Evolutionary conservation across 495 filamentous ascomycete species (phyloP), one percentile per base, ranked within the genome.

Genomic region (Talaromyces ruber): DNA sequence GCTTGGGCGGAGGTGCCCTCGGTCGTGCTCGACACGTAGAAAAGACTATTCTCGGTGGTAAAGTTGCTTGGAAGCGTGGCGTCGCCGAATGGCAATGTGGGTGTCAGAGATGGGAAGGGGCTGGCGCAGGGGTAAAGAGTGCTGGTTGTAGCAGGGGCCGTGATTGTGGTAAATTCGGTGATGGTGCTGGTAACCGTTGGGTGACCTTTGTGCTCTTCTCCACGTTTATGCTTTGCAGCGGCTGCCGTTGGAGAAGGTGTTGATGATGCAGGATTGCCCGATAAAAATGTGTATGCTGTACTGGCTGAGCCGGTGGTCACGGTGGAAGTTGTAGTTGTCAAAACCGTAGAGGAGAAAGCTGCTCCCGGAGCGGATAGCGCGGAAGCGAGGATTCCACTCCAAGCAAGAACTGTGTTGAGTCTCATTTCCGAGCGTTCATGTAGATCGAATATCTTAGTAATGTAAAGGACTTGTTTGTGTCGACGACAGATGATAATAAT

Each of bases 91-190:
- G 56, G 57, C 7, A 43, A 45, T 4, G 58, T 54, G 6, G 63
- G 60, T 34, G 16, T 50, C 7, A 45, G 63, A 8, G 61, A 50
- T 21, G 60, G 63, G n/a, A 62, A 34, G 8, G 63, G 63, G 16
- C 25, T 51, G 63, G 63, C 60, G 30, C 63, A 65, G 22, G 63
- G 63, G 26, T 62, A 65, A n/a, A 65, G 37, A 55, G 61, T 63
- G 14, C 32, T 58, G 9, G 63, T 64, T 24, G 22, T 25, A 21
- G 39, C 21, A 30, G 50, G 21, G 6, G 54, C 32, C n/a, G 16
- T 21, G 30, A 59, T 24, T 8, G 62, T 63, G 22, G 62, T 63
- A 6, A 58, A 39, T 39, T 56, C 29, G 28, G 32, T 56, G 26
- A 56, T 52, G n/a, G 54, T 56, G 30, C 28, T 56, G 30, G 52